phyloP scores from a whole-genome alignment of 768 basidiomycete genomes.

The Myochromella boudieri region DNA sequence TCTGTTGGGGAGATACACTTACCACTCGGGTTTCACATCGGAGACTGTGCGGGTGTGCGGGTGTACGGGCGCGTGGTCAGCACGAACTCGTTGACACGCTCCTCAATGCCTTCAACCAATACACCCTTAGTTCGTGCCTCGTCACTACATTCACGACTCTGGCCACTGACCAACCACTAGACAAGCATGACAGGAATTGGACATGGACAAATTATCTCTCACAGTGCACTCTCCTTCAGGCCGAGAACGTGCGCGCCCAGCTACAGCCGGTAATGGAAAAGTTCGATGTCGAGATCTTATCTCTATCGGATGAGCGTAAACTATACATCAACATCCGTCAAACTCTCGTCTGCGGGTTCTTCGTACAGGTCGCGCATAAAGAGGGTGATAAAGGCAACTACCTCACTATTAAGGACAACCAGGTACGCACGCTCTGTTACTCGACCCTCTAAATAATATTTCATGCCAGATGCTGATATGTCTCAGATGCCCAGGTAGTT shows the following conservation, averaged over 20 bases:
- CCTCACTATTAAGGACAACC: constrained; percentile 92
- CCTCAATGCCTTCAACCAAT: constrained; percentile 94
- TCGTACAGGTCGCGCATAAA: constrained; percentile 97
- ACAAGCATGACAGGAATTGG: constrained; percentile 83
- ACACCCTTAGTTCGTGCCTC: constrained; percentile 64
- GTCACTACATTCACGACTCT: neutral
- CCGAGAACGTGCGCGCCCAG: constrained; percentile 91
- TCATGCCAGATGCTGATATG: too few relatives aligned
- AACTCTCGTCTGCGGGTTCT: constrained; percentile 89
- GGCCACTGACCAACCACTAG: constrained; percentile 34
- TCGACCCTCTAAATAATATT: neutral
- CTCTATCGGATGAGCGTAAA: constrained; percentile 65
- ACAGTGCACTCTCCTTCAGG: constrained; percentile 78
- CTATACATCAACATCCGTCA: constrained; percentile 75
- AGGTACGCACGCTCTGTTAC: constrained; percentile 44
- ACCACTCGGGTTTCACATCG: constrained; percentile 87
- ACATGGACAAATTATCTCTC: constrained; percentile 89
- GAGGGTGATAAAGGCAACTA: constrained; percentile 90
- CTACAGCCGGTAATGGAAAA: constrained; percentile 90
- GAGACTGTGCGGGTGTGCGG: constrained; percentile 84
- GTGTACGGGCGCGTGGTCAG: constrained; percentile 88
- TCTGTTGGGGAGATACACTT: constrained; percentile 20
- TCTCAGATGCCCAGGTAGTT: constrained; percentile 47
- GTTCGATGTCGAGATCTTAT: constrained; percentile 76
- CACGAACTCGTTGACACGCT: constrained; percentile 96